phyloP scores from a whole-genome alignment of 805 yeast species.

The Kodamaea hsintzibuensis region DNA sequence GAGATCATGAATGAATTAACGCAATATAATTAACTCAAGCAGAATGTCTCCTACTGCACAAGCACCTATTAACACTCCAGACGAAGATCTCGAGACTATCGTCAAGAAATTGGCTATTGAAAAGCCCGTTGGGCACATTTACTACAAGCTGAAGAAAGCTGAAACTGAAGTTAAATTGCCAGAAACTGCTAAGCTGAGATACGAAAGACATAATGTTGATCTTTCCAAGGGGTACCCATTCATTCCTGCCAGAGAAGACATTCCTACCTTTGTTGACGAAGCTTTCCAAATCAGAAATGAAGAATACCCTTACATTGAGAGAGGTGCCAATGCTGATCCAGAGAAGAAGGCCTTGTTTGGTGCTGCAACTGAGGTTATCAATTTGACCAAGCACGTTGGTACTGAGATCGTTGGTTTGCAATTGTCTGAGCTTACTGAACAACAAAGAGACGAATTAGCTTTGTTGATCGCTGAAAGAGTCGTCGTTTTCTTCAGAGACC shows the following conservation, averaged over 20 bases:
- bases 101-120: constrained; percentile 16
- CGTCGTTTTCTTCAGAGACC: constrained; percentile 32
- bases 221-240: constrained; percentile 29
- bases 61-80: constrained; percentile 10
- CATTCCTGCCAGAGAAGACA: constrained; percentile 21
- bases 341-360: constrained; percentile 32
- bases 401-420: constrained; percentile 34
- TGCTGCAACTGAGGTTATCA: constrained; percentile 30
- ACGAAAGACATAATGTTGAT: constrained; percentile 25
- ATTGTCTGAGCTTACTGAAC: constrained; percentile 26
- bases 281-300: constrained; percentile 24
- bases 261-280: constrained; percentile 29
- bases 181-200: constrained; percentile 23
- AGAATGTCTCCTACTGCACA: constrained; percentile 18
- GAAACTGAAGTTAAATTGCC: constrained; percentile 19
- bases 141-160: constrained; percentile 3
- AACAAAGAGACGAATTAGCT: constrained; percentile 33
- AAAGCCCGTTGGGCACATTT: constrained; percentile 18
- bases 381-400: constrained; percentile 33
- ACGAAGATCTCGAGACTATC: constrained; percentile 13
- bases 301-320: constrained; percentile 25
- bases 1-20: background rate
- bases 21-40: background rate
- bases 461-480: constrained; percentile 32
- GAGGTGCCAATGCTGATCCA: constrained; percentile 31